These are phyloP conservation scores for Aeminium ludgeri DNA, from an alignment of 495 filamentous ascomycete genomes.

Conservation along the genomic window DNA sequence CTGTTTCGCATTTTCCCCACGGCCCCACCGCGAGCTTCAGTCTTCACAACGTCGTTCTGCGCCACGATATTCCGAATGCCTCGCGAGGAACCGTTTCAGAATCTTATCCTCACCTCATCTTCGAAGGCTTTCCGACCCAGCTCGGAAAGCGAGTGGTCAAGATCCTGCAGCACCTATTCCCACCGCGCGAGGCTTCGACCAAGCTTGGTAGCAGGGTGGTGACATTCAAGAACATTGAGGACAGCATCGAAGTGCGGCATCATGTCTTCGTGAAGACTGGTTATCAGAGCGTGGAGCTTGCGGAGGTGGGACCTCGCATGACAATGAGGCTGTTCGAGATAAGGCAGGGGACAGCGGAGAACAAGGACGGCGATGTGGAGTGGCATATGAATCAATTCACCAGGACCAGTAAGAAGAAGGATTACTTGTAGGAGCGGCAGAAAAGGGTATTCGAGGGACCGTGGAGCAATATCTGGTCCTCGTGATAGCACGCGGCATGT, in stretches of 20 bases:
- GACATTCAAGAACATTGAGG: constrained; percentile 88
- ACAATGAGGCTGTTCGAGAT: constrained; percentile 95
- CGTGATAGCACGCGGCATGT: too few species aligned
- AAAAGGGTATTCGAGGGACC: too few species aligned
- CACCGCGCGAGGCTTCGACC: constrained; percentile 58
- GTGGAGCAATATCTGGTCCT: too few species aligned
- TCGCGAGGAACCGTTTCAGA: constrained; percentile 82
- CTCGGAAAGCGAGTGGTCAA: constrained; percentile 76
- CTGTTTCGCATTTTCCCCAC: constrained; percentile 79
- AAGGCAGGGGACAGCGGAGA: constrained; percentile 78
- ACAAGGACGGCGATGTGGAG: constrained; percentile 90
- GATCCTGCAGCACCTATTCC: constrained; percentile 88
- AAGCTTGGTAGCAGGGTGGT: constrained; percentile 81
- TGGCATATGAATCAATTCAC: constrained; percentile 94
- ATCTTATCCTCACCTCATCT: constrained; percentile 85
- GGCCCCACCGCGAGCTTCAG: constrained; percentile 85
- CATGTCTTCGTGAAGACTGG: constrained; percentile 72
- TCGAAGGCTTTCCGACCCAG: constrained; percentile 75
- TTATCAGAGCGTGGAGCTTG: constrained; percentile 77
- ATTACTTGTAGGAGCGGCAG: constrained; percentile 55
- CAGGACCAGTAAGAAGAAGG: constrained; percentile 78
- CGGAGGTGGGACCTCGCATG: constrained; percentile 90
- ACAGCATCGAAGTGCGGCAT: constrained; percentile 74
- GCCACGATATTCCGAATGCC: constrained; percentile 80
- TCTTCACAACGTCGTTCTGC: constrained; percentile 84